Conservation (phyloP, 2,329 filamentous ascomycete species). For the Chrysoporthe puriensis region DNA sequence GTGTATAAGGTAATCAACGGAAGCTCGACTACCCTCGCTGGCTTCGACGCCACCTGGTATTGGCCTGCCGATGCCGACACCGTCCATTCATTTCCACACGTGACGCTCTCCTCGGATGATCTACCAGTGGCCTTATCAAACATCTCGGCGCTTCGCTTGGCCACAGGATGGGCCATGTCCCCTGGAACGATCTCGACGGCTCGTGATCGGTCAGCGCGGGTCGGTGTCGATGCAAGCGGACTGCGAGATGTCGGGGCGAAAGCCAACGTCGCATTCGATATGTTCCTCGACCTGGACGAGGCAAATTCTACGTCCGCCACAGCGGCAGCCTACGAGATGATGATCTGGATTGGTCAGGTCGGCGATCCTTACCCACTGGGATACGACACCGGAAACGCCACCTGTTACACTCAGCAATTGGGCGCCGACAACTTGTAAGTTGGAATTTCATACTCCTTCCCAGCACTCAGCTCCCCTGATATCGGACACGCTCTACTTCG, state of each 20-base stretch:
- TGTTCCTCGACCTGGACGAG: conserved; percentile 38
- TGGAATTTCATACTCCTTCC: neutral
- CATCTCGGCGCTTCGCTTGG: conserved; percentile 36
- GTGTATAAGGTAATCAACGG: conserved; percentile 24
- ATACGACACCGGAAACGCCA: conserved; percentile 30
- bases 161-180: conserved; percentile 38
- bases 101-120: conserved; percentile 35
- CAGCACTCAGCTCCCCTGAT: neutral
- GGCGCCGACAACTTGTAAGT: conserved; percentile 37
- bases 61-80: conserved; percentile 35
- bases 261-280: conserved; percentile 40
- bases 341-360: conserved; percentile 39
- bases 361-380: conserved; percentile 37
- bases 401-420: conserved; percentile 34
- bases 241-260: conserved; percentile 31
- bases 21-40: conserved; percentile 18
- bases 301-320: conserved; percentile 34
- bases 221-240: conserved; percentile 33
- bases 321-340: conserved; percentile 38
- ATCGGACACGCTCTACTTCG: conserved; percentile 10
- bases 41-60: conserved; percentile 40
- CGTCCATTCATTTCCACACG: conserved; percentile 41
- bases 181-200: conserved; percentile 31
- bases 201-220: conserved; percentile 26
- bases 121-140: conserved; percentile 36